Evolutionary conservation across 352 stramenopile genomes (phyloP).

Genomic region (Aphanomyces euteiches): DNA sequence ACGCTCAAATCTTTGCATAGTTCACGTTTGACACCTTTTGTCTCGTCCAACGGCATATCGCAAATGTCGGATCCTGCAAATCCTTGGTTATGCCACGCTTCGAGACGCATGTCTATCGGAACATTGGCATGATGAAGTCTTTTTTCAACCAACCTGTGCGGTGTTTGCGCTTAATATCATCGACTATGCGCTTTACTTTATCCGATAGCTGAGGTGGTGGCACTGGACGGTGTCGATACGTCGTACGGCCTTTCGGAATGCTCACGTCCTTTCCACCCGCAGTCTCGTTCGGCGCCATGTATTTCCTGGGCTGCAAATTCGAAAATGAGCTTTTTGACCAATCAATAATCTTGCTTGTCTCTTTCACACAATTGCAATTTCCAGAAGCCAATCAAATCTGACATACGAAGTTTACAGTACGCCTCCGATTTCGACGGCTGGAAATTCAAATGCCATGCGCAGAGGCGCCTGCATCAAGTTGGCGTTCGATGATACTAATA

Average conservation of each 20-base stretch:
- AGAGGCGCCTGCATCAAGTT: no score
- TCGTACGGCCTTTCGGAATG: slow-evolving; percentile 4
- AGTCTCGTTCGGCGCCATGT: slow-evolving; percentile 25
- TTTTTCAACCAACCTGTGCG: slow-evolving; percentile 47
- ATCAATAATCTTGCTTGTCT: slow-evolving; percentile 24
- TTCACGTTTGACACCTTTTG: slow-evolving; percentile 64
- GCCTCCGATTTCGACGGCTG: no score
- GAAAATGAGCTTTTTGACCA: slow-evolving; percentile 27
- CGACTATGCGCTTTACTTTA: slow-evolving; percentile 49
- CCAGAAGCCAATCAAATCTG: slow-evolving; percentile 19
- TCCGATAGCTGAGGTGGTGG: slow-evolving; percentile 42
- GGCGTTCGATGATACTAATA: no score
- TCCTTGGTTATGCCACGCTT: slow-evolving; percentile 68
- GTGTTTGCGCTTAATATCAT: slow-evolving; percentile 64
- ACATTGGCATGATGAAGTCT: background rate
- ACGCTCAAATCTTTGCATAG: slow-evolving; percentile 69
- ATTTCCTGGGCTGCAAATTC: slow-evolving; percentile 18
- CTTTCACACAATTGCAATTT: slow-evolving; percentile 25
- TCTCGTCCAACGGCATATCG: slow-evolving; percentile 64
- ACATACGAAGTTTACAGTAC: no score
- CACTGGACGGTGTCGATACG: slow-evolving; percentile 34
- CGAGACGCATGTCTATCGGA: slow-evolving; percentile 57
- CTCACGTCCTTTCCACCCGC: background rate
- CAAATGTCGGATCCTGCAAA: slow-evolving; percentile 79
- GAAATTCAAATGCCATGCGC: no score